A percentile compares a stretch with the other conserved stretches of the same genome.
phyloP scores from a whole-genome alignment of 1,284 basidiomycete genomes.

The Puccinia novopanici region DNA sequence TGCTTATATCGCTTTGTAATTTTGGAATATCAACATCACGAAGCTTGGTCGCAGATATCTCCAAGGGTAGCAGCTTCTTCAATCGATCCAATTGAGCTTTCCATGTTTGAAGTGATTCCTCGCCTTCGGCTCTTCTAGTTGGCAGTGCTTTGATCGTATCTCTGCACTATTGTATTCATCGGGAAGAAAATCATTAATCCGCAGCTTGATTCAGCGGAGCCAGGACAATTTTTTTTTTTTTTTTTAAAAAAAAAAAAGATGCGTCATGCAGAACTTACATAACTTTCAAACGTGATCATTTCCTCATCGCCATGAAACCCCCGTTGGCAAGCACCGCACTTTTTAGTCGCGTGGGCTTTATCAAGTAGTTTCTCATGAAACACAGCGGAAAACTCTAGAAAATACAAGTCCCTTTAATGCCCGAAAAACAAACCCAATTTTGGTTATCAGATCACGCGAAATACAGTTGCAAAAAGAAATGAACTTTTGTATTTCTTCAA shows the following conservation, averaged over 20 bases:
- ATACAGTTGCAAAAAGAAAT: not conserved
- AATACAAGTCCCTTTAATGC: slow-evolving; percentile 55
- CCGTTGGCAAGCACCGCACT: slow-evolving; percentile 77
- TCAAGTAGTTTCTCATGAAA: slow-evolving; percentile 71
- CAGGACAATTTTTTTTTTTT: too few relatives aligned
- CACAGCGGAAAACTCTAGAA: slow-evolving; percentile 58
- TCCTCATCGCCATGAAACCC: slow-evolving; percentile 68
- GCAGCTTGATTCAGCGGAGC: slow-evolving; percentile 30
- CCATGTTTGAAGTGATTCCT: slow-evolving; percentile 68
- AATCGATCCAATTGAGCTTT: slow-evolving; percentile 66
- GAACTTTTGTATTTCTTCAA: slow-evolving; percentile 7
- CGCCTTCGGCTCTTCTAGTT: slow-evolving; percentile 58
- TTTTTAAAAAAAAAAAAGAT: not conserved
- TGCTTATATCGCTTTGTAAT: slow-evolving; percentile 69
- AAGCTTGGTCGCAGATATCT: slow-evolving; percentile 62
- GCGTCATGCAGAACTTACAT: slow-evolving; percentile 53
- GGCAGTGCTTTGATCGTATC: slow-evolving; percentile 51
- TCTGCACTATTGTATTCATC: slow-evolving; percentile 7
- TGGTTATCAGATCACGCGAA: not conserved
- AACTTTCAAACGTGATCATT: slow-evolving; percentile 57
- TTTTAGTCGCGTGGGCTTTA: slow-evolving; percentile 68
- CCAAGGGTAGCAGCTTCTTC: slow-evolving; percentile 66
- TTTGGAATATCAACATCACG: slow-evolving; percentile 68
- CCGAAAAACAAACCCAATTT: slow-evolving; percentile 7
- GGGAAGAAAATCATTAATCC: slow-evolving; percentile 56